phyloP scores from a whole-genome alignment of 495 filamentous ascomycete species.

The Tetracladium marchalianum region DNA sequence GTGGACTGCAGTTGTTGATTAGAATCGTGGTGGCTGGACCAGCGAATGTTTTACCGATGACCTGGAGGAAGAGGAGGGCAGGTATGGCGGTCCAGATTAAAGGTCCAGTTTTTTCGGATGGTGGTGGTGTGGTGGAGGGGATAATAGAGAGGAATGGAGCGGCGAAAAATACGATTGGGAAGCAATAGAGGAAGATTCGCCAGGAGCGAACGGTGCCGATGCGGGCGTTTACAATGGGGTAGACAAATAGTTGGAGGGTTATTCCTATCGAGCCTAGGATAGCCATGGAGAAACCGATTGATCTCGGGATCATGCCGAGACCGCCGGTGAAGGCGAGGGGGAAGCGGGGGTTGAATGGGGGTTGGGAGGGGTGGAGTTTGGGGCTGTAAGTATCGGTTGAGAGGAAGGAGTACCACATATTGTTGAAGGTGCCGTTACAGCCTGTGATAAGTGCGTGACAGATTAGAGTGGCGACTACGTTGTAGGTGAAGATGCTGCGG shows the following conservation, averaged over 20 bases:
- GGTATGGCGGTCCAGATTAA: slow-evolving; percentile 61
- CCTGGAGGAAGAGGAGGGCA: slow-evolving; percentile 59
- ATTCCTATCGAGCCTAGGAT: slow-evolving; percentile 73
- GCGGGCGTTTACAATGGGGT: slow-evolving; percentile 55
- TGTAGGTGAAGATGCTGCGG: slow-evolving; percentile 68
- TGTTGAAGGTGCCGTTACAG: slow-evolving; percentile 76
- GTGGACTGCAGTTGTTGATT: slow-evolving; percentile 75
- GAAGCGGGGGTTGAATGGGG: slow-evolving; percentile 29
- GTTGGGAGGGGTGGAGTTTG: slow-evolving; percentile 28
- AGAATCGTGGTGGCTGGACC: slow-evolving; percentile 69
- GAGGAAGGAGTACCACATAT: slow-evolving; percentile 77
- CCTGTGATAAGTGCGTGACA: slow-evolving; percentile 63
- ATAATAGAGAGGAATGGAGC: slow-evolving; percentile 65
- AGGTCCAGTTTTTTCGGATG: slow-evolving; percentile 52
- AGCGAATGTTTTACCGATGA: slow-evolving; percentile 72
- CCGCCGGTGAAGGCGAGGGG: slow-evolving; percentile 76
- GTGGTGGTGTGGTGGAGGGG: slow-evolving; percentile 49
- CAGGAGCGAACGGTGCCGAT: slow-evolving; percentile 62
- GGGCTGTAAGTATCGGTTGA: slow-evolving; percentile 63
- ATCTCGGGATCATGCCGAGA: slow-evolving; percentile 61
- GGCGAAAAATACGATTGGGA: slow-evolving; percentile 64
- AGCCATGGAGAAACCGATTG: slow-evolving; percentile 68
- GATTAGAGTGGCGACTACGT: slow-evolving; percentile 58
- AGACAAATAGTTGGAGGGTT: slow-evolving; percentile 64
- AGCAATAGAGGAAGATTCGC: slow-evolving; percentile 57